A percentile compares a stretch with the other conserved stretches of the same genome.
phyloP scores from a whole-genome alignment of 148 eudicot species.

The Heliosperma pusillum region DNA sequence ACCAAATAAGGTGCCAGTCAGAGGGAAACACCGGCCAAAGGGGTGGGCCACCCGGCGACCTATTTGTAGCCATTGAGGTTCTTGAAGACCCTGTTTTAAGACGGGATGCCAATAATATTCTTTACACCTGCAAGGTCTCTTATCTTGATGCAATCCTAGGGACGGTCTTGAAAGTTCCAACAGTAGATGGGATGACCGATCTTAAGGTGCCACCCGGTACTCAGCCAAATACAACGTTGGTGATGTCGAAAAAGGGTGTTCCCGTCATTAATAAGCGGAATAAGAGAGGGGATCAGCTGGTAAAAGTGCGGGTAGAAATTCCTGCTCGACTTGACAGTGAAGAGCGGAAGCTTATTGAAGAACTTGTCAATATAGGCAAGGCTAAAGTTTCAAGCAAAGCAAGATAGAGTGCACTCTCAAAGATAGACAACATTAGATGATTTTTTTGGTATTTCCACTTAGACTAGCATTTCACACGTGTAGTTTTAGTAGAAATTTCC shows the following conservation, averaged over 20 bases:
- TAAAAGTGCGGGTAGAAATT: conserved; percentile 86
- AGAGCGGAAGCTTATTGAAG: conserved; percentile 82
- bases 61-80: conserved; percentile 59
- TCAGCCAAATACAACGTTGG: conserved; percentile 79
- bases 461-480: neutral
- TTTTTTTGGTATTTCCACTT: neutral
- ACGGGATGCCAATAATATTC: conserved; percentile 75
- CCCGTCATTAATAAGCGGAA: conserved; percentile 62
- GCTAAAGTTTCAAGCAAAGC: conserved; percentile 49
- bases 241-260: conserved; percentile 86
- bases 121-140: conserved; percentile 67
- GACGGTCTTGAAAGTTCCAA: conserved; percentile 69
- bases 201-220: conserved; percentile 86
- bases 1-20: conserved; percentile 65
- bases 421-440: neutral
- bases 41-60: conserved; percentile 92
- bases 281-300: conserved; percentile 85
- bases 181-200: conserved; percentile 81
- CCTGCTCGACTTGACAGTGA: conserved; percentile 63
- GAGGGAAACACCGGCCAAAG: conserved; percentile 83
- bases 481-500: neutral
- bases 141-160: conserved; percentile 89
- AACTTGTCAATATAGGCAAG: conserved; percentile 61
- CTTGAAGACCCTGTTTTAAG: conserved; percentile 61
- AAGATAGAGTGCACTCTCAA: conserved; percentile 24